Percentiles rank a stretch among this genome's conserved stretches.
Conservation (phyloP, 495 filamentous ascomycete genomes). For the Paragyromitra xinjiangensis region DNA sequence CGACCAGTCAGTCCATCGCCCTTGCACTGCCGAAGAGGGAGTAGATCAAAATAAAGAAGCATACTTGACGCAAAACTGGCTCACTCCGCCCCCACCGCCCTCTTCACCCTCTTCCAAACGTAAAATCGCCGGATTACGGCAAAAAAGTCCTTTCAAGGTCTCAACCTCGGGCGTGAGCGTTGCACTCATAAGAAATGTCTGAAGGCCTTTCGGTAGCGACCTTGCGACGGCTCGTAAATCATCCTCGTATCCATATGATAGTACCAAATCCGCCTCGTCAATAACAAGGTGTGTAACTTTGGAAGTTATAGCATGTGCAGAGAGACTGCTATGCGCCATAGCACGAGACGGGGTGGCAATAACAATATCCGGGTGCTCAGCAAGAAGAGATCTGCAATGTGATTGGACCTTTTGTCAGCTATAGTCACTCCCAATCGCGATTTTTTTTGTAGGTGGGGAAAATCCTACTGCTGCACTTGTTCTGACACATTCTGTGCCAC, state of each 20-base stretch:
- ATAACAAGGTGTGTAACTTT: constrained; percentile 82
- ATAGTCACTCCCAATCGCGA: too few species aligned
- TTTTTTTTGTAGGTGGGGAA: background rate
- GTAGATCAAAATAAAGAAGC: constrained; percentile 37
- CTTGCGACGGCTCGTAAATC: constrained; percentile 81
- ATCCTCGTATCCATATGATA: constrained; percentile 92
- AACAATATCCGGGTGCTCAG: constrained; percentile 88
- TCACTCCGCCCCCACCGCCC: constrained; percentile 75
- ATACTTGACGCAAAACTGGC: constrained; percentile 84
- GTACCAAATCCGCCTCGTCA: constrained; percentile 93
- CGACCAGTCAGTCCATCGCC: constrained; percentile 30
- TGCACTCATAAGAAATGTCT: constrained; percentile 92
- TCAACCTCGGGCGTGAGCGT: constrained; percentile 89
- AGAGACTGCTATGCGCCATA: constrained; percentile 73
- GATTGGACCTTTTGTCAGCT: background rate
- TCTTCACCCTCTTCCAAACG: constrained; percentile 74
- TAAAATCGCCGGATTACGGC: constrained; percentile 76
- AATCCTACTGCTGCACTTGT: constrained; percentile 69
- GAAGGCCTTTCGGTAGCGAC: constrained; percentile 80
- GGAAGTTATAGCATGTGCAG: constrained; percentile 70
- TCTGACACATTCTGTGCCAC: constrained; percentile 88
- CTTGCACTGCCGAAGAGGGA: background rate
- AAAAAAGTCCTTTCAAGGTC: constrained; percentile 84
- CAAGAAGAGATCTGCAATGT: constrained; percentile 70
- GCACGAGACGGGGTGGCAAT: constrained; percentile 86